Evolutionary conservation across 192 early-diverging fungal genomes (phyloP), one percentile per base, ranked within the genome.

Genomic region (Pilaira anomala): DNA sequence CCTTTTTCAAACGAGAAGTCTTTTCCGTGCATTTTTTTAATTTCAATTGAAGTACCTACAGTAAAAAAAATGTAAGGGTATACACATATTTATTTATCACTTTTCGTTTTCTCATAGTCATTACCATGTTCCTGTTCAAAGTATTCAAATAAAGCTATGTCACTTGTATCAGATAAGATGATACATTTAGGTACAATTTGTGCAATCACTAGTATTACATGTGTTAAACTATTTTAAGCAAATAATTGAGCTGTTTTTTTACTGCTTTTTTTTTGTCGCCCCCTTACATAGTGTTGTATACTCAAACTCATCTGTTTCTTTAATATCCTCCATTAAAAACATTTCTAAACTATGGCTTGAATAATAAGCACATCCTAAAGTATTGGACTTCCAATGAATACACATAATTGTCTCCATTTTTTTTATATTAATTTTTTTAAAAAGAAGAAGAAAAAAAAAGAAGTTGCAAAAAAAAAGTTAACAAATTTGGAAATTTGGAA

Each of bases 1-100:
- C 63, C 63, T 29, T 55, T 65, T 0, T 41, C 41, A 48, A 55
- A 45, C 22, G 21, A 48, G 18, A 65, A 65, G 7, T 30, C 26
- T 9, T 46, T 65, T 18, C 44, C 14, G 3, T 25, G 42, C 1
- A 65, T 39, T 22, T 55, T 54, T 36, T 65, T 54, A 11, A 58
- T 40, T 12, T 40, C 40, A 42, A 58, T 42, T 7, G 36, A 22
- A 21, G 36, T 2, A 40, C 36, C 56, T 58, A 42, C 24, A 50
- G n/a, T 50, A 58, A 25, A 26, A 16, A 16, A 5, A 36, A 9
- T 36, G 5, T 36, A 33, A 36, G 7, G 33, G 11, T 36, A 7
- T 14, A 40, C 24, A n/a, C 40, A 33, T 14, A 13, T 13, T 46
- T 8, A 1, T 4, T 25, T 1, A 22, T 1, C 33, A 22, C 4